Evolutionary conservation across 345 rosid species (phyloP), one percentile per base, ranked within the genome.

Genomic region (Tarenaya hassleriana): DNA sequence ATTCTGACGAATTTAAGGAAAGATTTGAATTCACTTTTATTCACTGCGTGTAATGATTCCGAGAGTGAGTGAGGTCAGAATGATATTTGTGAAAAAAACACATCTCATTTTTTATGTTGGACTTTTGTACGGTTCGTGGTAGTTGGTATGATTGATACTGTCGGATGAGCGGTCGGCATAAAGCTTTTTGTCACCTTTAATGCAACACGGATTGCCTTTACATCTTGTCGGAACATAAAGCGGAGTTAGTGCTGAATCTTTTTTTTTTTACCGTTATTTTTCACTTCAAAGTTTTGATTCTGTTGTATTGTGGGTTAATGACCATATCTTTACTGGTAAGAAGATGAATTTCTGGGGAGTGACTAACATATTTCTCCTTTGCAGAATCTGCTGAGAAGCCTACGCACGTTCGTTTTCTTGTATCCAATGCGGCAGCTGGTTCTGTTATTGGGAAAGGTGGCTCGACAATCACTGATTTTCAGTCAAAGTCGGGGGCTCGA

Each of bases 361-460:
- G n/a, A 7, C 19, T 61, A 49, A 55, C 43, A 33, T 33, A 4
- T 46, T 33, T 52, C 0, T 18, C 5, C 7, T 63, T 58, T 52
- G 34, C 75, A 86, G 99, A 86, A 54, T 63, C 83, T 58, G 40
- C 51, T 16, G 99, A 94, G 80, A 94, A 79, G 77, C 64, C 89
- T 3, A 82, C 95, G 5, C 83, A 82, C 61, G 55, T 80, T 54
- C 77, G 91, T 72, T 86, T 94, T 65, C 95, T 94, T 43, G 95
- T 94, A 15, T 94, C 99, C 52, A 94, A 94, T 84, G 83, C 97
- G 21, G 86, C 95, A 4, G 99, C 99, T 51, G 99, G 99, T 64
- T 90, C 99, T 16, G 88, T 94, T 55, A 94, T 94, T 63, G 97
- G 99, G 64, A 94, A 88, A 75, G 95, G 95, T 53, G 99, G 99